Percentiles rank a stretch among this genome's conserved stretches.
Evolutionary conservation across 1,284 basidiomycete genomes (phyloP).

Genomic region (Austropuccinia psidii): DNA sequence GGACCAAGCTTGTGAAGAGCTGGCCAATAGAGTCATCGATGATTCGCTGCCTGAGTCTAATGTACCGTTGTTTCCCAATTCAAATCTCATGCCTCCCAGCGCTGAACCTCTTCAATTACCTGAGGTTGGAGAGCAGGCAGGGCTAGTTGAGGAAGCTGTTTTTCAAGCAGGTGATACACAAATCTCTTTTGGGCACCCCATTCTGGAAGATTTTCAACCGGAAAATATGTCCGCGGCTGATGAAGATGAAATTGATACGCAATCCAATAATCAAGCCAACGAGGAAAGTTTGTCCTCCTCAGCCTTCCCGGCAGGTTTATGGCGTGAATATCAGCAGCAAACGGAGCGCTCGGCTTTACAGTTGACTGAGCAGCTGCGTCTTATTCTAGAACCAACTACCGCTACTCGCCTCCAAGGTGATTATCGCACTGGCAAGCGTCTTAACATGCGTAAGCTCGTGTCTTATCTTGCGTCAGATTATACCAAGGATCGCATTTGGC

Average conservation of each 20-base stretch:
- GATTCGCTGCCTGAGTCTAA: slow-evolving; percentile 12
- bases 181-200: neutral
- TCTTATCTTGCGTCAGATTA: slow-evolving; percentile 98
- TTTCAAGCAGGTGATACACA: neutral
- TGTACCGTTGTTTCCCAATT: slow-evolving; percentile 39
- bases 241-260: neutral
- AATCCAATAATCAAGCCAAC: slow-evolving; percentile 20
- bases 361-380: slow-evolving; percentile 92
- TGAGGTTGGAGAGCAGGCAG: slow-evolving; percentile 51
- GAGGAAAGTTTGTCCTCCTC: neutral
- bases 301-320: slow-evolving; percentile 45
- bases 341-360: slow-evolving; percentile 27
- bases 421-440: slow-evolving; percentile 92
- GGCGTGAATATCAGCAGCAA: slow-evolving; percentile 33
- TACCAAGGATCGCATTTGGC: slow-evolving; percentile 99
- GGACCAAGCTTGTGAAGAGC: slow-evolving; percentile 23
- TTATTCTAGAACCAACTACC: slow-evolving; percentile 89
- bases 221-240: slow-evolving; percentile 52
- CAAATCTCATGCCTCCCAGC: slow-evolving; percentile 44
- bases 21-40: slow-evolving; percentile 24
- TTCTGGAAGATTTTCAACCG: slow-evolving; percentile 53
- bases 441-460: slow-evolving; percentile 99
- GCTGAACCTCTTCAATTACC: slow-evolving; percentile 41
- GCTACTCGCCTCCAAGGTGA: slow-evolving; percentile 93
- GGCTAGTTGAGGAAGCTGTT: slow-evolving; percentile 47